Conservation (phyloP, 306 rosid species). For the Lathyrus aphaca region DNA sequence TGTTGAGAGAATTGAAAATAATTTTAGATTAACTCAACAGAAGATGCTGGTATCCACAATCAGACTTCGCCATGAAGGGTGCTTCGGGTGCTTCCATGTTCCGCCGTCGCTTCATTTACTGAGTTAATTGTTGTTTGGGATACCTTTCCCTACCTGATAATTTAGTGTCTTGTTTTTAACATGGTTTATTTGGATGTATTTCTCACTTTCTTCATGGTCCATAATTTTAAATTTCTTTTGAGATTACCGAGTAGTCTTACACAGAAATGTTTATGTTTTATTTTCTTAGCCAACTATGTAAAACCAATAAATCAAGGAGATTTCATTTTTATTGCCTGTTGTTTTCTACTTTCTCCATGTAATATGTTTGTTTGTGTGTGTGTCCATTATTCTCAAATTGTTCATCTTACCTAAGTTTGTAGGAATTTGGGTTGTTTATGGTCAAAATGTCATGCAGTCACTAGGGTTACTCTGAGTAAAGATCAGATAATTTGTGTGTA, state of each 20-base stretch:
- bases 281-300: conserved; percentile 47
- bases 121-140: conserved; percentile 55
- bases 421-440: background rate
- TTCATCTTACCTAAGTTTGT: background rate
- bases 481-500: background rate
- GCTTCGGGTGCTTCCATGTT: conserved; percentile 57
- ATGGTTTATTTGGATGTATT: conserved; percentile 54
- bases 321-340: conserved; percentile 44
- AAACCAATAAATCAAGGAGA: conserved; percentile 62
- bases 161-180: conserved; percentile 59
- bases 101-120: conserved; percentile 53
- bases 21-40: conserved; percentile 61
- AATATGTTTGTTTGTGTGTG: conserved; percentile 4
- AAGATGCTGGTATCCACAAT: conserved; percentile 54
- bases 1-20: conserved; percentile 56
- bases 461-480: background rate
- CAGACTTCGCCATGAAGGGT: conserved; percentile 60
- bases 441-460: background rate
- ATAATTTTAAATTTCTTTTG: conserved; percentile 50
- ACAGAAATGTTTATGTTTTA: conserved; percentile 42
- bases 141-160: conserved; percentile 54
- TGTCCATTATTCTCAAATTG: conserved; percentile 1
- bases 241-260: conserved; percentile 54
- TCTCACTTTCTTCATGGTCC: conserved; percentile 54
- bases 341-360: conserved; percentile 30